These are phyloP conservation scores for Lojkania enalia DNA, from an alignment of 2,329 filamentous ascomycete species.

Conservation along the genomic window DNA sequence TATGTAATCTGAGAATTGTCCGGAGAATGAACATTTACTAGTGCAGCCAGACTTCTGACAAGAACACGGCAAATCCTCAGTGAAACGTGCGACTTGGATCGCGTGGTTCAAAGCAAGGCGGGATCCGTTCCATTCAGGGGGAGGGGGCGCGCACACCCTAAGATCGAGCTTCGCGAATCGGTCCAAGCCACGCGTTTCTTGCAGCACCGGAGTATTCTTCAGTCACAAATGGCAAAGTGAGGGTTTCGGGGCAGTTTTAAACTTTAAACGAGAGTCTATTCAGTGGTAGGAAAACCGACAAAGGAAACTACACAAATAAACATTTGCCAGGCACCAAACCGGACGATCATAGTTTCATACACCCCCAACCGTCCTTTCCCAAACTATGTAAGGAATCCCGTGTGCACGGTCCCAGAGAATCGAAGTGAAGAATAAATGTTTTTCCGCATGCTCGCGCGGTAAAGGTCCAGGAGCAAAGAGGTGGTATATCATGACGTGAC, in stretches of 20 bases:
- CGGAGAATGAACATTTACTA: no score
- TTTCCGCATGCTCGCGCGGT: slow-evolving; percentile 23
- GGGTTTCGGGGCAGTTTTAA: not conserved
- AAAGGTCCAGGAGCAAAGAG: slow-evolving; percentile 20
- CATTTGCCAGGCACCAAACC: slow-evolving; percentile 1
- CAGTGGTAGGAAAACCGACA: not conserved
- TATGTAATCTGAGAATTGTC: no score
- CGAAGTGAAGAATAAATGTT: slow-evolving; percentile 21
- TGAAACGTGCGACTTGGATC: slow-evolving; percentile 1
- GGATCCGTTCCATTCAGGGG: no score
- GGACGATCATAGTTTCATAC: not conserved
- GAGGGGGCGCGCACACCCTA: no score
- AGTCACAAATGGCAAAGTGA: not conserved
- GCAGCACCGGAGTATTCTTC: not conserved
- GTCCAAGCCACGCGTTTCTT: not conserved
- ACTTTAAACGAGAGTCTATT: slow-evolving; percentile 1
- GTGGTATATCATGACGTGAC: slow-evolving; percentile 40
- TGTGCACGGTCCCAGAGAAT: slow-evolving; percentile 2
- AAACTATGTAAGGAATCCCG: not conserved
- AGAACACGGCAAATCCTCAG: no score
- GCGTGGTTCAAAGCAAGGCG: no score
- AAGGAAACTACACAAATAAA: slow-evolving; percentile 3
- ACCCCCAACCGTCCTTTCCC: not conserved
- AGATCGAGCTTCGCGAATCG: not conserved
- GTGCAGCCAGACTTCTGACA: no score